Evolutionary conservation across 2,329 filamentous ascomycete species (phyloP).

Genomic region (Cryphonectria radicalis): DNA sequence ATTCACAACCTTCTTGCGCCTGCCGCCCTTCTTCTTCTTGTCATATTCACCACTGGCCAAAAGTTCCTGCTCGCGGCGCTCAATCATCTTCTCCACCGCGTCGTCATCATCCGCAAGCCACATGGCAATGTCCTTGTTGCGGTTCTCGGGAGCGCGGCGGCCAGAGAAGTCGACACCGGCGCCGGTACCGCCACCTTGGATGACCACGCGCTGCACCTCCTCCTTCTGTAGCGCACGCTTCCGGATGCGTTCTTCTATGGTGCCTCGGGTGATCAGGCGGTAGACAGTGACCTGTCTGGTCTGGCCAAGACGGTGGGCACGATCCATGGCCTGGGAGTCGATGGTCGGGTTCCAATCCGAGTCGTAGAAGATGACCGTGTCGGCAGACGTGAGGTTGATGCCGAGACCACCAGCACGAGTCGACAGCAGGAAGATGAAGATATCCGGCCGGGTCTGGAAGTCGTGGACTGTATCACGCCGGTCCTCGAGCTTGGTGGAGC

Average conservation of each 20-base stretch:
- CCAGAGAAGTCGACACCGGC: conserved; percentile 96
- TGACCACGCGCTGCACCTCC: conserved; percentile 96
- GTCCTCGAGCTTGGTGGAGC: conserved; percentile 96
- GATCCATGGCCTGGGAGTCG: conserved; percentile 98
- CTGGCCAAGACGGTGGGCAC: conserved; percentile 95
- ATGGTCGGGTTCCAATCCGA: conserved; percentile 99
- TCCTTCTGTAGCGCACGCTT: conserved; percentile 98
- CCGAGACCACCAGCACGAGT: conserved; percentile 96
- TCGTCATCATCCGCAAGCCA: conserved; percentile 98
- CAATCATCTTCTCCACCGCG: conserved; percentile 76
- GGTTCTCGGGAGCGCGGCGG: conserved; percentile 81
- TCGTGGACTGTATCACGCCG: conserved; percentile 94
- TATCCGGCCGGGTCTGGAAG: conserved; percentile 92
- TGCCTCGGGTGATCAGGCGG: conserved; percentile 92
- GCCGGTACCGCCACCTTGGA: conserved; percentile 80
- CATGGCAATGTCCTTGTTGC: conserved; percentile 97
- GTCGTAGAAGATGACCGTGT: conserved; percentile 99
- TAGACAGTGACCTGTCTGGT: conserved; percentile 97
- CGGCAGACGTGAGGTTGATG: conserved; percentile 95
- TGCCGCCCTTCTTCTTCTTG: conserved; percentile 66
- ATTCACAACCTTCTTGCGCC: conserved; percentile 51
- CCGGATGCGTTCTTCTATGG: conserved; percentile 96
- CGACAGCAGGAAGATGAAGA: conserved; percentile 95
- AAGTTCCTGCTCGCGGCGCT: conserved; percentile 87
- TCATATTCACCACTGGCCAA: conserved; percentile 72